phyloP scores from a whole-genome alignment of 2,329 filamentous ascomycete genomes.

The Talaromyces pinophilus region DNA sequence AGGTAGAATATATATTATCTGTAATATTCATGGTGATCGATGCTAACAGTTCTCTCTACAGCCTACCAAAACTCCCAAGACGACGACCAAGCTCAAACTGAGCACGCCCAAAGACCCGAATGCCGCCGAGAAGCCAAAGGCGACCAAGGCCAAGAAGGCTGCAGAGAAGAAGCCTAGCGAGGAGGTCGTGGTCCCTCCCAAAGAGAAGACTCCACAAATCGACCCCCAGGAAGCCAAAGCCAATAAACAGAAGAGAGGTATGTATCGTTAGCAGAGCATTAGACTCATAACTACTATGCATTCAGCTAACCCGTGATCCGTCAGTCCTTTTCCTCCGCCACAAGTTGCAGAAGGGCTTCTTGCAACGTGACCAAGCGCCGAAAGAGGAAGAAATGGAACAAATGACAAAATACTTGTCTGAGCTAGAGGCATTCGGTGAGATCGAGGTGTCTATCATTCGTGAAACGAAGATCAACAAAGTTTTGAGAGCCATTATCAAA shows the following conservation, averaged over 20 bases:
- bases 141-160: constrained; percentile 44
- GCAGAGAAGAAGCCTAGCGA: constrained; percentile 56
- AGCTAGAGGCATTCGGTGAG: constrained; percentile 77
- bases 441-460: constrained; percentile 88
- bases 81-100: constrained; percentile 54
- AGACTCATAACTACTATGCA: neutral
- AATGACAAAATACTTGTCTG: constrained; percentile 54
- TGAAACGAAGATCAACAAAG: constrained; percentile 96
- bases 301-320: neutral
- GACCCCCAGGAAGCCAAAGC: constrained; percentile 57
- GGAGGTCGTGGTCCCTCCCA: constrained; percentile 54
- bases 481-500: constrained; percentile 91
- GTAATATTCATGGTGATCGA: neutral
- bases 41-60: constrained; percentile 36
- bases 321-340: constrained; percentile 88
- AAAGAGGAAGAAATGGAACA: constrained; percentile 66
- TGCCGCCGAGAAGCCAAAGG: constrained; percentile 35
- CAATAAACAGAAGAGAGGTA: constrained; percentile 61
- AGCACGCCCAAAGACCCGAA: constrained; percentile 61
- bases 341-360: constrained; percentile 89
- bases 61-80: constrained; percentile 67
- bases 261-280: constrained; percentile 22
- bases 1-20: no score
- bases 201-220: constrained; percentile 53
- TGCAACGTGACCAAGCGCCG: constrained; percentile 80